A percentile compares a stretch with the other conserved stretches of the same genome.
Conservation (phyloP, 805 yeast species). For the Schwanniomyces sp. region DNA sequence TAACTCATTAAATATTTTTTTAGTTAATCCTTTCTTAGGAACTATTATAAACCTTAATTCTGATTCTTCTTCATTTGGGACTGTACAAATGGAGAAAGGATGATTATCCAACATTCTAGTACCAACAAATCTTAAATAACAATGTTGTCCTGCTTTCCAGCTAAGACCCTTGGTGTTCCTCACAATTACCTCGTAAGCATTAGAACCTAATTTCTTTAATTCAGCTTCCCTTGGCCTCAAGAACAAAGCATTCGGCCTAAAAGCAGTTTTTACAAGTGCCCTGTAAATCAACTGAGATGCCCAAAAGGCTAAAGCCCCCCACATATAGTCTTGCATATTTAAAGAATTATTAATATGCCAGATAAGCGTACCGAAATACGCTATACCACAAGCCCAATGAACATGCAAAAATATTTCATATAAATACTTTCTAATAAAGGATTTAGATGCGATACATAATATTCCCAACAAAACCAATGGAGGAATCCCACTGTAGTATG, state of each 20-base stretch:
- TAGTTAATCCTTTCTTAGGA: constrained; percentile 50
- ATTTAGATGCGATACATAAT: constrained; percentile 44
- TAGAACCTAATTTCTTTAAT: constrained; percentile 21
- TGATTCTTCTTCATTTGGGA: constrained; percentile 18
- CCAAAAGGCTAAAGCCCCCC: constrained; percentile 56
- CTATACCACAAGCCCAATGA: constrained; percentile 56
- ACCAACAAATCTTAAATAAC: constrained; percentile 48
- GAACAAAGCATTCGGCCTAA: constrained; percentile 42
- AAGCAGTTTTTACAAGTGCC: constrained; percentile 43
- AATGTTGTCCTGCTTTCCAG: constrained; percentile 60
- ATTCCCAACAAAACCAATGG: constrained; percentile 46
- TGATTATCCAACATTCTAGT: constrained; percentile 49
- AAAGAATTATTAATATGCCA: constrained; percentile 42
- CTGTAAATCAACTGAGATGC: constrained; percentile 48
- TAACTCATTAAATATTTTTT: constrained; percentile 25
- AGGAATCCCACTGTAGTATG: constrained; percentile 43
- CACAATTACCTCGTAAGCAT: constrained; percentile 35
- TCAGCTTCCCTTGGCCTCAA: constrained; percentile 38
- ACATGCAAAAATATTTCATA: constrained; percentile 52
- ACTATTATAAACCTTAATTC: constrained; percentile 46
- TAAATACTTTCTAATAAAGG: constrained; percentile 33
- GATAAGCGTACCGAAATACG: constrained; percentile 45
- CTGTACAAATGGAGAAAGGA: constrained; percentile 52
- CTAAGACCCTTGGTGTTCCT: constrained; percentile 29
- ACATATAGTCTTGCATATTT: constrained; percentile 42